Evolutionary conservation across 139 green algal species (phyloP), one percentile per base, ranked within the genome.

Genomic region (Desmodesmus armatus): DNA sequence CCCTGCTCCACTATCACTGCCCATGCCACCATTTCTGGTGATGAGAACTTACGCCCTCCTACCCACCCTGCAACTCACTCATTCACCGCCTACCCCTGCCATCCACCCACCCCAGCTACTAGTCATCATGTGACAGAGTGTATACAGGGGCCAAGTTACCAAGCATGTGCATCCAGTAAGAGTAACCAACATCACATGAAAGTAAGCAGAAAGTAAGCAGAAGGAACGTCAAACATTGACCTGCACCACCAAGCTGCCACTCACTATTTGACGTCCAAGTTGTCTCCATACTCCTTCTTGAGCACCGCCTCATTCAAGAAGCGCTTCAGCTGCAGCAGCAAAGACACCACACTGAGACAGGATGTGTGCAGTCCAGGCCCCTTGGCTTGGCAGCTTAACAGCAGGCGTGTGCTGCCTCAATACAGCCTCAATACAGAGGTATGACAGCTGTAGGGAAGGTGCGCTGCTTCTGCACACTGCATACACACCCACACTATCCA

Each of bases 231-330:
- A 62, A 62, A 62, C 1, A 27, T 17, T 72, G 13, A n/a, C n/a
- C 63, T 72, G 63, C 63, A 44, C 31, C 31, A 43, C 29, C 21
- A 23, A 72, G 43, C 19, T 43, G 13, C 1, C 41, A 69, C 76
- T 82, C 53, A 82, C 76, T 72, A 82, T 44, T 82, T 82, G 51
- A 82, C 55, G 40, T 35, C 15, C n/a, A 82, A 33, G 21, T 80
- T 71, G 55, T 82, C 76, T 9, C 55, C 55, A 33, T 82, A 82
- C 27, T 71, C 76, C 1, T 40, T 29, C 25, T 71, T 82, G 3
- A 82, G 55, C 53, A 82, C 76, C 29, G 55, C 53, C 21, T 82
- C 76, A 41, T 82, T 29, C 0, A 82, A 31, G 40, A 82, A 82
- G 23, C 76, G 76, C 40, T 82, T 82, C 23, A 82, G 27, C 76